Base-by-base conservation (phyloP, 1,284 basidiomycete species). In the Marasmius sp. region DNA sequence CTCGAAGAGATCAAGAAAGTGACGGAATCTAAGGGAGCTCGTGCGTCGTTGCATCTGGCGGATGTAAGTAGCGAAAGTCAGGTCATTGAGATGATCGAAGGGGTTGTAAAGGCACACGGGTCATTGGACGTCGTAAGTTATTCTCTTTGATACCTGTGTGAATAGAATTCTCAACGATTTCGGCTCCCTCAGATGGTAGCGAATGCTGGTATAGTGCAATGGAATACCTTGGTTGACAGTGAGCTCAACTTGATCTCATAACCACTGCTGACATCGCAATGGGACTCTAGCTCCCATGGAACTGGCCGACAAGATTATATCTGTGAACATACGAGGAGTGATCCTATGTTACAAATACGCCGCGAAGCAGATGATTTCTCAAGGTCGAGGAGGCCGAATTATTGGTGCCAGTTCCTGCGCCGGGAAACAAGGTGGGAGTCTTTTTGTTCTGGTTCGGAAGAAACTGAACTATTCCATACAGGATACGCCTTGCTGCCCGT, bases 321-420 rank as follows among this genome's bases (percentile, higher is more conserved):
- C 58, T 33, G 52, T 68, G 47, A 69, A 69, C 47, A 52, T 53
- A 36, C 43, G 61, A 6, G 58, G 73, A 59, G 65, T 57, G 8
- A 66, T 69, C 48, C 52, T 69, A 7, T 65, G 64, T 41, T 76
- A 75, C 60, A 69, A 74, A 64, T 69, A 70, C 22, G 71, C 70
- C 18, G 73, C 69, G 38, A 55, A 59, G 37, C 69, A 70, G 58
- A 69, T 72, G 70, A 72, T 76, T 60, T 62, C 66, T 49, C 73
- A 72, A 59, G 71, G 67, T n/a, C 49, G 67, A 6, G 75, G 77
- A 11, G 79, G 79, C 2, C 66, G 76, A 39, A 73, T 81, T 5
- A 72, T 81, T 45, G 77, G 76, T 36, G 74, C 75, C 9, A 72
- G 73, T 22, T 77, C 75, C 33, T 58, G 73, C 1, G 65, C 67